Base-by-base conservation (phyloP, 208 protist genomes). In the Acanthamoeba divionensis region DNA sequence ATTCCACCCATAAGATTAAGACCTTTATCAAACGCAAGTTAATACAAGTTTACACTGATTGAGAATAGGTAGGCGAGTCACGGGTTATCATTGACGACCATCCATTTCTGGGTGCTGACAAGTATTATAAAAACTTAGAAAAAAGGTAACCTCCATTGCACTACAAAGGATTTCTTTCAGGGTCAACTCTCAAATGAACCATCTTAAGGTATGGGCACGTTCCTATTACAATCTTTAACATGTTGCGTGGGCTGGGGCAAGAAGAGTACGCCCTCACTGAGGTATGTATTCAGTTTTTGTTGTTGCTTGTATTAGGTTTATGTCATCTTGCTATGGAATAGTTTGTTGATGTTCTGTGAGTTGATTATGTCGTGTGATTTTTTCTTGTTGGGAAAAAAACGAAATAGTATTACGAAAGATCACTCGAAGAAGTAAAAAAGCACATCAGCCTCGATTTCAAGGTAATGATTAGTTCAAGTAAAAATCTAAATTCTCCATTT, bases 81-180 rank as follows among this genome's bases (percentile, higher is more conserved):
- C 83, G 91, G 7, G 93, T 92, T 36, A 69, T 92, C 31, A 55
- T 93, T 13, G 31, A 38, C 38, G 91, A 92, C 26, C 69, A 92
- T 54, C 65, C 86, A 26, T 93, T 93, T 91, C 73, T 91, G 63
- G 57, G 79, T 4, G 63, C 86, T 4, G 93, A 95, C 26, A 54
- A 71, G 24, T 94, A 92, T 44, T 93, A 91, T 89, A 44, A 18
- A 6, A 47, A 36, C 21, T 26, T 94, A 18, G 38, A 91, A 13
- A 38, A 52, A 33, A 26, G 67, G 50, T 94, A n/a, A n/a, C n/a
- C n/a, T n/a, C n/a, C n/a, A n/a, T n/a, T n/a, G n/a, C n/a, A n/a
- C n/a, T n/a, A n/a, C n/a, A n/a, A n/a, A n/a, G n/a, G n/a, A n/a
- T n/a, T n/a, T n/a, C n/a, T n/a, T n/a, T n/a, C n/a, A n/a, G n/a